Percentiles rank a stretch among this genome's conserved stretches.
Conservation (phyloP, 2,329 filamentous ascomycete genomes). For the Calonectria leucothoes region DNA sequence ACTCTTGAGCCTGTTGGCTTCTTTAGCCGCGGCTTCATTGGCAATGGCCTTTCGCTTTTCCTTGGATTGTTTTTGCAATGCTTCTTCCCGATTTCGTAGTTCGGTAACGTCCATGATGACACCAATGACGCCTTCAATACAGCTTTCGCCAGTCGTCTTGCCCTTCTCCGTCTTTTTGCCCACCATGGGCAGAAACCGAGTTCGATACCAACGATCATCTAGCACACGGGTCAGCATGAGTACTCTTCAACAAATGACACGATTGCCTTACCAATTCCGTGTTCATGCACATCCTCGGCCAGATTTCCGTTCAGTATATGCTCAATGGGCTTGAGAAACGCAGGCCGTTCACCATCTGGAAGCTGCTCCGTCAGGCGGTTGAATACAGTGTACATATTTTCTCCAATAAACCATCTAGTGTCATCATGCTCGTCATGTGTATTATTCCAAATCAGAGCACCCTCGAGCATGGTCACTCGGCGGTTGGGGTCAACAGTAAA, state of each 20-base stretch:
- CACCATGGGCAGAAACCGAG: constrained; percentile 75
- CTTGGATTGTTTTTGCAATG: constrained; percentile 71
- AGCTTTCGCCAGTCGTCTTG: constrained; percentile 56
- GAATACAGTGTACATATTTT: constrained; percentile 75
- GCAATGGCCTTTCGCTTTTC: constrained; percentile 79
- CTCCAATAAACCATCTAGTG: constrained; percentile 66
- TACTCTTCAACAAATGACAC: too few species aligned
- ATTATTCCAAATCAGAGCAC: constrained; percentile 69
- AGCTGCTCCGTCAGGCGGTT: constrained; percentile 58
- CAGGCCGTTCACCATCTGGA: constrained; percentile 55
- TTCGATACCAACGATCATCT: constrained; percentile 76
- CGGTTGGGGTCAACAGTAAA: constrained; percentile 76
- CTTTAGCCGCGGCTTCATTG: constrained; percentile 82
- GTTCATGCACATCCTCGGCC: constrained; percentile 72
- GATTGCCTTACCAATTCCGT: constrained; percentile 60
- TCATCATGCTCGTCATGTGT: constrained; percentile 52
- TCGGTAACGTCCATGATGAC: constrained; percentile 86
- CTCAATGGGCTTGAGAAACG: constrained; percentile 70
- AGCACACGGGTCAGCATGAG: constrained; percentile 23
- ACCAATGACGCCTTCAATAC: constrained; percentile 78
- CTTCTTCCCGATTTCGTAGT: constrained; percentile 72
- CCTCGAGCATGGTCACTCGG: constrained; percentile 77
- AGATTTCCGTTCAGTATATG: constrained; percentile 72
- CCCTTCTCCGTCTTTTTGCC: constrained; percentile 66
- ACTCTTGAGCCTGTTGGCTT: constrained; percentile 83